Base-by-base conservation (phyloP, 2,329 filamentous ascomycete genomes). In the Phyllosticta citrichinensis region DNA sequence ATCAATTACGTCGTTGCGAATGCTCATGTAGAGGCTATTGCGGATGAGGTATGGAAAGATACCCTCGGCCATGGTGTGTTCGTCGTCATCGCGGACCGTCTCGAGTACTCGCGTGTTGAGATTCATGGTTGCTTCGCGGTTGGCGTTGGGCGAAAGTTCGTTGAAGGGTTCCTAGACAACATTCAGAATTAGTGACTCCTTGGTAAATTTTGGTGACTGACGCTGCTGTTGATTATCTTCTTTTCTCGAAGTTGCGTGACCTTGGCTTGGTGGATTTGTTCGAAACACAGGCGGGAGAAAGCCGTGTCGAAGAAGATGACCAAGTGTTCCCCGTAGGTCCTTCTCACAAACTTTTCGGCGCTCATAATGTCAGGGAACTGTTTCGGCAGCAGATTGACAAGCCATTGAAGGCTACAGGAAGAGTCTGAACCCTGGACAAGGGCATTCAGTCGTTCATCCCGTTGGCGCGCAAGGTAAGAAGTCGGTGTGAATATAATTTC, bases 231-330 rank as follows among this genome's bases (percentile, higher is more conserved):
- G 50, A 61, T 50, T 12, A 61, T 12, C 1, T 22, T 33, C 19
- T 58, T 55, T 1, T 55, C 55, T 11, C 20, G n/a, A 11, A 62
- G 22, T 17, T 35, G 24, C 24, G 58, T 20, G 33, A 57, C 17
- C 33, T 54, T 19, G 24, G 24, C 47, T 14, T 25, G 17, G 6
- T 19, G 27, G 14, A 40, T 30, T 3, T 25, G n/a, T 3, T 58
- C 53, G 12, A 51, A 56, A 55, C 60, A 55, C 22, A 8, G n/a
- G 22, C 40, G 57, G 17, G 60, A 62, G 51, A 58, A 55, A 6
- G 56, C 60, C 10, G 51, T 57, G 56, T 62, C 60, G 52, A 58
- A 57, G 56, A 62, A 57, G 14, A 62, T 24, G n/a, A 62, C 30
- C 3, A 62, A n/a, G 8, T 55, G 30, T 2, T 51, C 22, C 20